These are phyloP conservation scores for Thymus mandschuricus DNA, from an alignment of 257 asterid species.

Conservation along the genomic window DNA sequence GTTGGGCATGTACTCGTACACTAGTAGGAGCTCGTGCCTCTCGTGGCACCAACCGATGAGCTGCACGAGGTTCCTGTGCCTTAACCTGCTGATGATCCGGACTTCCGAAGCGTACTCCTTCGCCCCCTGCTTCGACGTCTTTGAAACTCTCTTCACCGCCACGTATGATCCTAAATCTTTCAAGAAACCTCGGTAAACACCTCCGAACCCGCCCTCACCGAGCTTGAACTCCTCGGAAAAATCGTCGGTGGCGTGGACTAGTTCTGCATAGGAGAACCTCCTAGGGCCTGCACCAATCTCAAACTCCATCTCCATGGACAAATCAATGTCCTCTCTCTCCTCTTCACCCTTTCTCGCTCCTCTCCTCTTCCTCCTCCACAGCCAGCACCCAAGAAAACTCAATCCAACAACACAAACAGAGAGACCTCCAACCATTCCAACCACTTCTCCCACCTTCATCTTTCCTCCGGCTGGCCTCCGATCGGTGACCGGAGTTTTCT, in stretches of 20 bases:
- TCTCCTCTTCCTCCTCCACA: neutral
- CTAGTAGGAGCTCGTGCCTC: conserved; percentile 42
- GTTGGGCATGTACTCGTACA: conserved; percentile 48
- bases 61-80: conserved; percentile 58
- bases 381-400: neutral
- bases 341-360: neutral
- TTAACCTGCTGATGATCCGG: conserved; percentile 49
- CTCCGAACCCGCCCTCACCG: conserved; percentile 27
- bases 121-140: conserved; percentile 48
- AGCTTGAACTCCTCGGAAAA: conserved; percentile 20
- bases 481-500: no score
- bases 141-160: conserved; percentile 49
- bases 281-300: conserved; percentile 20
- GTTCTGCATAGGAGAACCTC: conserved; percentile 17
- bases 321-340: neutral
- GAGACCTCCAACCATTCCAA: conserved; percentile 4
- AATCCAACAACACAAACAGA: neutral
- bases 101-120: conserved; percentile 63
- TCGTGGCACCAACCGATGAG: conserved; percentile 66
- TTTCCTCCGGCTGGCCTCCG: no score
- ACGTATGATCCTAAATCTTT: neutral
- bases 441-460: neutral
- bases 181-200: conserved; percentile 5
- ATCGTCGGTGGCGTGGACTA: neutral
- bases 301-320: conserved; percentile 12